phyloP scores from a whole-genome alignment of 805 yeast species.

The Lipomyces anomalus region DNA sequence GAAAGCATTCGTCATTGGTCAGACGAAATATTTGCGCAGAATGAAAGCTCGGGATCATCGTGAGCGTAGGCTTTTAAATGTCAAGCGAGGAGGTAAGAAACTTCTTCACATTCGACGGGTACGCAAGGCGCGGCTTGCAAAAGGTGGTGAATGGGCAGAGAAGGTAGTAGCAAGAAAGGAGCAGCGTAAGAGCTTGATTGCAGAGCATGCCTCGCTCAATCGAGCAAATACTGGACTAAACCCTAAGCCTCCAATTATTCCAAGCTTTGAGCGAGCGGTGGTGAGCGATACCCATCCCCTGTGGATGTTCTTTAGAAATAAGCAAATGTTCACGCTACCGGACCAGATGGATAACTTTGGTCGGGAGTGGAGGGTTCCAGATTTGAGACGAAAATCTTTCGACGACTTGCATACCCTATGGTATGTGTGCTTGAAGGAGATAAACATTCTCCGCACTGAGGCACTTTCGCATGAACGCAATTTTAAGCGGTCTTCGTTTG shows the following conservation, averaged over 20 bases:
- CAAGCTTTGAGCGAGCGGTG: constrained; percentile 68
- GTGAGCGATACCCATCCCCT: constrained; percentile 73
- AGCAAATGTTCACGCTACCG: constrained; percentile 50
- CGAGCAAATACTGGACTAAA: constrained; percentile 18
- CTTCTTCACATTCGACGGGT: background rate
- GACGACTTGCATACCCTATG: constrained; percentile 88
- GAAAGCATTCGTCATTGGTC: background rate
- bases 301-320: constrained; percentile 77
- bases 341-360: constrained; percentile 46
- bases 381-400: constrained; percentile 82
- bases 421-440: constrained; percentile 79
- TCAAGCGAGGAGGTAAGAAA: background rate
- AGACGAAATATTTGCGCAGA: background rate
- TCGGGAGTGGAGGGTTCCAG: constrained; percentile 82
- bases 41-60: background rate
- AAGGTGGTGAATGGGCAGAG: background rate
- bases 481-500: constrained; percentile 21
- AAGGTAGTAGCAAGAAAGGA: background rate
- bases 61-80: background rate
- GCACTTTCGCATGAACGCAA: constrained; percentile 50
- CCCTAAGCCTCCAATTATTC: constrained; percentile 65
- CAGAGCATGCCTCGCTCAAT: background rate
- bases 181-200: background rate
- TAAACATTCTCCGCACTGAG: constrained; percentile 76
- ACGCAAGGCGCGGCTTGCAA: background rate